Base-by-base conservation (phyloP, 306 rosid genomes). In the Malus fusca region DNA sequence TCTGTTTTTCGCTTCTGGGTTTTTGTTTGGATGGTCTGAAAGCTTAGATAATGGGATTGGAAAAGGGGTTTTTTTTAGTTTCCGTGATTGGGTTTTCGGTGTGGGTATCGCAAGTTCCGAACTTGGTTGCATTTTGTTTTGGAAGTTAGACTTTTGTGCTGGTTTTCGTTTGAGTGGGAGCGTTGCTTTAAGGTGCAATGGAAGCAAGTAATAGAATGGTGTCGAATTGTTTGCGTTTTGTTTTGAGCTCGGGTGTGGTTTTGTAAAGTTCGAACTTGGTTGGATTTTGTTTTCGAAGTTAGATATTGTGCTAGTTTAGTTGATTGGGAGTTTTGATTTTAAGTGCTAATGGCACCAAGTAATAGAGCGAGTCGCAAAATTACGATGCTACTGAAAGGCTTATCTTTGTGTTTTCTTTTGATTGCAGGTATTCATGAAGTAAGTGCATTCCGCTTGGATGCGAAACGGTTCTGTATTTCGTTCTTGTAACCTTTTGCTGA, bases 391-490 rank as follows among this genome's bases (percentile, higher is more conserved):
- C 53, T 58, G 4, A n/a, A 70, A 52, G 19, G 33, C 86, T 83
- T 78, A 48, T 73, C 11, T 69, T 23, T 40, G 55, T 55, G 4
- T 79, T 12, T 21, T 62, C 3, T 86, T 76, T 81, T 15, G 53
- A 83, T 84, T 89, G 90, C 88, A 96, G 99, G 99, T 84, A 96
- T 96, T 82, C 99, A 96, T 44, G 99, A 96, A 89, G 99, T 96
- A 88, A 87, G 98, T 90, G 35, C 48, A 68, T 61, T 70, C 25
- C 69, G 70, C 75, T 73, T 25, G 64, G 87, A 78, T 76, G 71
- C 74, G 6, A 80, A 60, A 42, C 33, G 30, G 22, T 78, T 44
- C 71, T 25, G 69, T 43, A 42, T 42, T 52, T 65, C 18, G 9
- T 65, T 68, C 8, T 72, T 72, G 14, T 51, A 33, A 75, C 69